Conservation (phyloP, 495 filamentous ascomycete genomes). For the Annulohypoxylon moriforme region DNA sequence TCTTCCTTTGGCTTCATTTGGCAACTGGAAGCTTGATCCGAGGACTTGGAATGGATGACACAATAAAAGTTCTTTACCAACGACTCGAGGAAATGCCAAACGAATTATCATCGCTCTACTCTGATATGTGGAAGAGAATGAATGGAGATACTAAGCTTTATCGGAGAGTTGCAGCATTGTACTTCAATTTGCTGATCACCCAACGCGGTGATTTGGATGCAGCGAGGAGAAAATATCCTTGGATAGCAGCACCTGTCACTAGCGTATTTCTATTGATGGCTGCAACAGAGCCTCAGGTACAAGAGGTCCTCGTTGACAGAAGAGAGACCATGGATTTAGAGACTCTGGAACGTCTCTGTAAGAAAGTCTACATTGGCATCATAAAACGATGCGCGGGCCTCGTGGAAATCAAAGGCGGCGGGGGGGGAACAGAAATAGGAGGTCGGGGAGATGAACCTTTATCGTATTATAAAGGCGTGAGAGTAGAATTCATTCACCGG, state of each 20-base stretch:
- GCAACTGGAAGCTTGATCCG: slow-evolving; percentile 22
- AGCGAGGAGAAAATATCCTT: too few relatives aligned
- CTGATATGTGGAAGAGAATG: slow-evolving; percentile 21
- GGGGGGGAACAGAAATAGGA: background rate
- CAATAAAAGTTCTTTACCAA: background rate
- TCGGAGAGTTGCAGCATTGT: background rate
- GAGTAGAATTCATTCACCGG: slow-evolving; percentile 10
- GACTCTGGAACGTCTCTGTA: background rate
- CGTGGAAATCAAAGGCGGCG: background rate
- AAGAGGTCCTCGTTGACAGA: background rate
- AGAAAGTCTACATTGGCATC: background rate
- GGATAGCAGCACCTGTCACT: background rate
- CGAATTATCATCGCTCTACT: slow-evolving; percentile 12
- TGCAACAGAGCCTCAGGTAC: background rate
- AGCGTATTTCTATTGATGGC: background rate
- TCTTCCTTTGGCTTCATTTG: slow-evolving; percentile 42
- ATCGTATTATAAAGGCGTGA: background rate
- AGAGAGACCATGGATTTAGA: background rate
- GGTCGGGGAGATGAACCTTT: background rate
- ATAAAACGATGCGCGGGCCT: slow-evolving; percentile 10
- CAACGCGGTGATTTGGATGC: too few relatives aligned
- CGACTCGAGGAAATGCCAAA: slow-evolving; percentile 14
- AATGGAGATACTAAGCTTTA: slow-evolving; percentile 17
- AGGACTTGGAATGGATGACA: slow-evolving; percentile 5
- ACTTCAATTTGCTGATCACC: slow-evolving; percentile 14